Base-by-base conservation (phyloP, 345 rosid genomes). In the Noccaea bulbosa region DNA sequence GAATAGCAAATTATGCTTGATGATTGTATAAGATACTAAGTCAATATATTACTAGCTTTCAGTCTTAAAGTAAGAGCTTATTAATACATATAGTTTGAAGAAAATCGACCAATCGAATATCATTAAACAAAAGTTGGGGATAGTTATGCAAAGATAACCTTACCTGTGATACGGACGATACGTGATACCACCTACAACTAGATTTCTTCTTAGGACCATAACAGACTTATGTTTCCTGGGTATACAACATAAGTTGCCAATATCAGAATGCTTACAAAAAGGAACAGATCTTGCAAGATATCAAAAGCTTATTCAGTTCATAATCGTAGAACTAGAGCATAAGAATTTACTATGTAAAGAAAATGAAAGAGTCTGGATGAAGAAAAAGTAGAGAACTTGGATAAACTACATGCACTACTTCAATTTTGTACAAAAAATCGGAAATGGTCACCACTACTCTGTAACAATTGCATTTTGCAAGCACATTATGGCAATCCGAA, bases 161-260 rank as follows among this genome's bases (percentile, higher is more conserved):
- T 67, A 95, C 99, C 96, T 90, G 78, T 44, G 73, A 85, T 92
- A 90, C 44, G 99, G 99, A 71, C 98, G 97, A 82, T 95, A 95
- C 4, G 99, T 95, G 83, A 95, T 95, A 46, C 99, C 99, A 54
- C 99, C 99, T 71, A 95, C 99, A 47, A 92, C 99, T 33, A 57
- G 83, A 85, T 83, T 92, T 17, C 81, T 79, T 63, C 99, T 83
- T 69, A 92, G 87, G 75, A 95, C 94, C 99, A 95, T 95, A 56
- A 95, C 90, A n/a, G 98, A 95, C 75, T 90, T 95, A 71, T 95
- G 99, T 76, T 77, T 95, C 86, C 99, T 95, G 83, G 22, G 60
- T 30, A 81, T 55, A 53, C 60, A 75, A 62, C 45, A 67, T 47
- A 78, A 67, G 49, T 54, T 17, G 50, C 43, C 65, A 33, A 77